Evolutionary conservation across 179 eudicot species (phyloP), one percentile per base, ranked within the genome.

Genomic region (Heliamphora pulchella): DNA sequence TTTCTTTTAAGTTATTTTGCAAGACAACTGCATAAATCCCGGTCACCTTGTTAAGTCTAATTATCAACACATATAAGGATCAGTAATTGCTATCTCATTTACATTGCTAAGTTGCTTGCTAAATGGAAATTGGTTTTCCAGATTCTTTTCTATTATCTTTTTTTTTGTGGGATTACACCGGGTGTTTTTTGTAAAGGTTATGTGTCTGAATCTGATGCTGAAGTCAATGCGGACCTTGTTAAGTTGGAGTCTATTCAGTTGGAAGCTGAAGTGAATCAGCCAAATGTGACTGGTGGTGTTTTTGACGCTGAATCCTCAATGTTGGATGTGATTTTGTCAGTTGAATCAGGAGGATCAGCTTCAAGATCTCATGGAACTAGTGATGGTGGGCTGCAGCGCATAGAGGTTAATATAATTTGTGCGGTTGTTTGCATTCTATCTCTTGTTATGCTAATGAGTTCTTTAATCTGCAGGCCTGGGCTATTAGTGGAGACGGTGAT

Each of bases 301-400:
- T 68, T 75, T 73, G 80, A 64, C 31, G 74, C 81, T 57, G 83
- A 89, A 66, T 77, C 92, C 48, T 85, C 84, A 61, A 89, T 88
- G 71, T 70, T 95, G 76, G 98, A 95, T 85, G 86, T 91, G 81
- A 92, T 95, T 81, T 83, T 95, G 83, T 88, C 91, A 47, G 89
- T 75, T 76, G 94, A 83, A 79, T 81, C 92, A 70, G 85, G 81
- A 79, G 81, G 55, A 69, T 76, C 88, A 78, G 82, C 83, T 70
- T 74, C 81, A 71, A 87, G 80, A 79, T 77, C 74, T 76, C 87
- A 86, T 53, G 83, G 61, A 64, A 88, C 83, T 81, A 81, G 79
- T 81, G 87, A 83, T 84, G 89, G 85, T 79, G 86, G 65, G 62
- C 74, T 83, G 79, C 88, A 86, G 81, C 85, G 83, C 71, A 93